Base-by-base conservation (phyloP, 768 basidiomycete genomes). In the Erythrobasidium yunnanense region DNA sequence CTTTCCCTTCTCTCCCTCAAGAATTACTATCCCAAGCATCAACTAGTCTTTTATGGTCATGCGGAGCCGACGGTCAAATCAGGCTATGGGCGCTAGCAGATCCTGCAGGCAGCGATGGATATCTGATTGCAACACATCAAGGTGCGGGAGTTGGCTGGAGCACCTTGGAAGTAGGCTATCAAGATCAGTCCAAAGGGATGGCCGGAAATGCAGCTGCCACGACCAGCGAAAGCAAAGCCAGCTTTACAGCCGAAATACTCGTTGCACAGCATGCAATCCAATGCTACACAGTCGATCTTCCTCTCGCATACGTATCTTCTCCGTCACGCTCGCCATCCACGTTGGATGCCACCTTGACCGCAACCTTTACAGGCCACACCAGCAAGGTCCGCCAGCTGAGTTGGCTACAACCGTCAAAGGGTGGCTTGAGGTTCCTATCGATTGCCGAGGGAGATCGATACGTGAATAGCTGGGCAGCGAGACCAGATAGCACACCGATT, bases 381-480 rank as follows among this genome's bases (percentile, higher is more conserved):
- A 29, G 47, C 5, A 33, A 32, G 15, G 46, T 63, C 46, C n/a
- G 17, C 7, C 45, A 51, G 29, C 49, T 63, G 7, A 2, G 20
- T 13, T 63, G 60, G 60, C 22, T 63, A 3, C 22, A 63, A 22
- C 49, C 11, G 29, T 5, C 29, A 4, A 51, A 30, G 3, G n/a
- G 7, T 30, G 20, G 25, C 29, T 8, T 52, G 29, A 5, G 45
- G 20, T 58, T 58, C 42, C 13, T 58, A 3, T 58, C 56, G 3
- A 46, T 58, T 46, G 56, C 56, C 2, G 29, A 58, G 29, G 56
- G 38, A 2, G 56, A 58, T 38, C 56, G 56, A n/a, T 58, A 23
- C 25, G 27, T 58, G 20, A 58, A 42, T 22, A 22, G 42, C 15
- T 58, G 56, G 56, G 22, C 33, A 4, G 56, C 34, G 3, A 20